Conservation (phyloP, 192 early-diverging fungal genomes). For the Gaertneriomyces sp. region DNA sequence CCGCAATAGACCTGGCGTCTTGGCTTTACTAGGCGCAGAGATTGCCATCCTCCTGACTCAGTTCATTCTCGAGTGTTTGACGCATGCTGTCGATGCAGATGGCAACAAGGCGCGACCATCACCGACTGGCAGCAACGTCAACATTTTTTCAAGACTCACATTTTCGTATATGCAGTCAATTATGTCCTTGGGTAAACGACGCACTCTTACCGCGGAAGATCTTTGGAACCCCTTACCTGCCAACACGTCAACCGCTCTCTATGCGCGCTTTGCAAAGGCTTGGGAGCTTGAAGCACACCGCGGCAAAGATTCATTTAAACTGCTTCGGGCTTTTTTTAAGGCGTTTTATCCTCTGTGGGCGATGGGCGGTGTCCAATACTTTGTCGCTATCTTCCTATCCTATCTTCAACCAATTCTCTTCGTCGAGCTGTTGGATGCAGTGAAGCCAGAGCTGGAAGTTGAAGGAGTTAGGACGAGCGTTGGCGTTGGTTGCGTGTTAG, state of each 20-base stretch:
- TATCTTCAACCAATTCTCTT: slow-evolving; percentile 25
- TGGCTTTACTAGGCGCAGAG: slow-evolving; percentile 5
- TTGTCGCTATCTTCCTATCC: slow-evolving; percentile 13
- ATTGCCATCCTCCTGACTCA: not conserved
- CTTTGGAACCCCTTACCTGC: slow-evolving; percentile 29
- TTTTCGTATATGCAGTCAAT: slow-evolving; percentile 32
- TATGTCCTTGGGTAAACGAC: slow-evolving; percentile 14
- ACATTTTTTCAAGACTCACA: slow-evolving; percentile 31
- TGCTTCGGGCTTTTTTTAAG: slow-evolving; percentile 15
- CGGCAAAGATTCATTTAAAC: not conserved
- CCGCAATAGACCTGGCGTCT: too few species aligned
- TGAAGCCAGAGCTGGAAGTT: too few species aligned
- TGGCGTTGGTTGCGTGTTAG: slow-evolving; percentile 19
- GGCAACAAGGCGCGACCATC: slow-evolving; percentile 5
- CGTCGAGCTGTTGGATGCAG: not conserved
- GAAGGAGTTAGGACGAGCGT: too few species aligned
- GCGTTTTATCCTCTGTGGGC: slow-evolving; percentile 16
- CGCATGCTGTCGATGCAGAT: slow-evolving; percentile 9
- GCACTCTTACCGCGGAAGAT: slow-evolving; percentile 17
- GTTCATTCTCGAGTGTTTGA: slow-evolving; percentile 28
- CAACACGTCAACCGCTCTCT: slow-evolving; percentile 11
- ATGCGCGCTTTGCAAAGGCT: slow-evolving; percentile 4
- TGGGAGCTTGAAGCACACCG: slow-evolving; percentile 16
- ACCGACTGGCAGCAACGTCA: slow-evolving; percentile 29
- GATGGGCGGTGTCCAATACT: slow-evolving; percentile 12